Evolutionary conservation across 805 yeast genomes (phyloP), one percentile per base, ranked within the genome.

Genomic region (Priceomyces medius): DNA sequence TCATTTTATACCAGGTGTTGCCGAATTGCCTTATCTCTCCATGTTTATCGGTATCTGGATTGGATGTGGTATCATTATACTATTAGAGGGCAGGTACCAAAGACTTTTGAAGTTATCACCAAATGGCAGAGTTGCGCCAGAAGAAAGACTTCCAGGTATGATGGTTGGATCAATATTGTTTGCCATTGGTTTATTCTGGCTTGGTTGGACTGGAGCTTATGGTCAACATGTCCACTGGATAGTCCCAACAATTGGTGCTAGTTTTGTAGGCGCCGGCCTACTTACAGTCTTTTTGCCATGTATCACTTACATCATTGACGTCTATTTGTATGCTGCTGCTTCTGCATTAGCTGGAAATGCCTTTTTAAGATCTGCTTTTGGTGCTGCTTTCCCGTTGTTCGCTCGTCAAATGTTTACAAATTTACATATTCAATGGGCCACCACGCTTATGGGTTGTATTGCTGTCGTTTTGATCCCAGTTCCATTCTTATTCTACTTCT

Each of bases 201-300:
- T 87, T 59, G 75, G 83, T 41, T 87, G 95, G 95, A 68, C 88
- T 4, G 95, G 93, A 55, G 74, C 78, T 45, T 86, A 81, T 60
- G 81, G 74, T 34, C 57, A 79, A 21, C 59, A 61, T 12, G 76
- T 84, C 23, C 93, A 82, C 54, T 87, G 88, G 88, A 79, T 77
- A 16, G 81, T 79, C 5, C 63, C 76, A 7, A 63, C 61, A 4
- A 46, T 71, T 14, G 64, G 73, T 31, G 76, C 77, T 3, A 50
- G 62, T 0, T 47, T 43, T 34, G 38, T 50, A 29, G 62, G 61
- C 5, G 44, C 44, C 44, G 81, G 80, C 3, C 66, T 77, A 44
- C 56, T 77, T 28, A 65, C 68, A 35, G 66, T 75, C 32, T 78
- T 79, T 65, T 76, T 74, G 47, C 75, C 80, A 5, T 68, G 76